These are phyloP conservation scores for Fraxinus excelsior DNA, from an alignment of 257 asterid species.

Conservation along the genomic window DNA sequence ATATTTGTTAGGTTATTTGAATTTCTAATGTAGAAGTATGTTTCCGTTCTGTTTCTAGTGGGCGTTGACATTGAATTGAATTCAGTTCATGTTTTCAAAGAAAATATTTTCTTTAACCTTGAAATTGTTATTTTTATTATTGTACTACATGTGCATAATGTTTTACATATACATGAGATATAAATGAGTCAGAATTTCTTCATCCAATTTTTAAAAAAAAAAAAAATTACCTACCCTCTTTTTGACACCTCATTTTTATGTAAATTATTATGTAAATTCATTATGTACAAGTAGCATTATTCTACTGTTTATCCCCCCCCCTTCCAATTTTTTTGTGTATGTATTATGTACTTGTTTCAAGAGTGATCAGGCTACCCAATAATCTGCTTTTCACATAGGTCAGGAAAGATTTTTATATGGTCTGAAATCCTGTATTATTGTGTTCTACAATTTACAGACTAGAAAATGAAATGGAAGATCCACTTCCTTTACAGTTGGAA, in stretches of 20 bases:
- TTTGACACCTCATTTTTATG: too few relatives aligned
- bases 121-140: background rate
- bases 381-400: background rate
- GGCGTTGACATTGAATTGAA: background rate
- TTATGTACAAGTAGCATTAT: too few relatives aligned
- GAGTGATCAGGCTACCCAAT: conserved; percentile 15
- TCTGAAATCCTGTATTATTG: conserved; percentile 16
- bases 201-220: too few relatives aligned
- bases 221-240: too few relatives aligned
- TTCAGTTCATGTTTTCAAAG: background rate
- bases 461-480: conserved; percentile 61
- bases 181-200: too few relatives aligned
- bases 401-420: background rate
- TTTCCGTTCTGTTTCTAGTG: background rate
- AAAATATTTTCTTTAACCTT: background rate
- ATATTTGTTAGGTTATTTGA: background rate
- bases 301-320: background rate
- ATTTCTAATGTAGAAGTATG: background rate
- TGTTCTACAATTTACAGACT: conserved; percentile 47
- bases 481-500: conserved; percentile 70
- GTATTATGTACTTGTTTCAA: background rate
- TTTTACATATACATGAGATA: too few relatives aligned
- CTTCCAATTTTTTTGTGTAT: background rate
- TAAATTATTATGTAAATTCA: too few relatives aligned
- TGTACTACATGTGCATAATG: too few relatives aligned